Evolutionary conservation across 2,329 filamentous ascomycete genomes (phyloP).

Genomic region (Aspergillus sp.): DNA sequence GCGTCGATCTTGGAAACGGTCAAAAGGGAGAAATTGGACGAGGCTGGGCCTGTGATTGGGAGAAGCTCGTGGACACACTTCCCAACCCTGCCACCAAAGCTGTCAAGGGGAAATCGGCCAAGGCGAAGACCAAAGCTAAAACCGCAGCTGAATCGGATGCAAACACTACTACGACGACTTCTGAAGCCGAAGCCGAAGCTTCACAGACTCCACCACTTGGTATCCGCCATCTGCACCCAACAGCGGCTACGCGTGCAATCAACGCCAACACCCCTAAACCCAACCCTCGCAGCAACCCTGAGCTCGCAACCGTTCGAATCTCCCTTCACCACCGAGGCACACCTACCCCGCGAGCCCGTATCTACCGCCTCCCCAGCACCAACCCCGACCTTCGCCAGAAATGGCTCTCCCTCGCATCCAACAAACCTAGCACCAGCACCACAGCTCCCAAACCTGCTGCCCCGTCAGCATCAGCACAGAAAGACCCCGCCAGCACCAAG

Average conservation of each 20-base stretch:
- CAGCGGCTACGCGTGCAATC: conserved; percentile 29
- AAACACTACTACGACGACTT: not conserved
- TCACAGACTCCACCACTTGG: conserved; percentile 25
- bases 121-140: conserved; percentile 7
- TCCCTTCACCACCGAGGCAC: conserved; percentile 69
- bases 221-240: conserved; percentile 42
- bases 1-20: conserved; percentile 69
- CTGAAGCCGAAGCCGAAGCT: conserved; percentile 8
- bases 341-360: conserved; percentile 69
- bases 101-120: conserved; percentile 1
- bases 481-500: not conserved
- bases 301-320: conserved; percentile 64
- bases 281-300: conserved; percentile 22
- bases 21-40: conserved; percentile 79
- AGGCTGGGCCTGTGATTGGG: conserved; percentile 83
- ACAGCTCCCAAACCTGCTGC: not conserved
- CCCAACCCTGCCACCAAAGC: not conserved
- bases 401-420: conserved; percentile 66
- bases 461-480: not conserved
- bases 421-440: conserved; percentile 4
- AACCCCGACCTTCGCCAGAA: conserved; percentile 58
- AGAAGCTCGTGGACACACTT: conserved; percentile 57
- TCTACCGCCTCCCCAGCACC: conserved; percentile 76
- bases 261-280: not conserved
- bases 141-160: conserved; percentile 12